Conservation (phyloP, 148 eudicot species). For the Rhododendron kiyosumense region DNA sequence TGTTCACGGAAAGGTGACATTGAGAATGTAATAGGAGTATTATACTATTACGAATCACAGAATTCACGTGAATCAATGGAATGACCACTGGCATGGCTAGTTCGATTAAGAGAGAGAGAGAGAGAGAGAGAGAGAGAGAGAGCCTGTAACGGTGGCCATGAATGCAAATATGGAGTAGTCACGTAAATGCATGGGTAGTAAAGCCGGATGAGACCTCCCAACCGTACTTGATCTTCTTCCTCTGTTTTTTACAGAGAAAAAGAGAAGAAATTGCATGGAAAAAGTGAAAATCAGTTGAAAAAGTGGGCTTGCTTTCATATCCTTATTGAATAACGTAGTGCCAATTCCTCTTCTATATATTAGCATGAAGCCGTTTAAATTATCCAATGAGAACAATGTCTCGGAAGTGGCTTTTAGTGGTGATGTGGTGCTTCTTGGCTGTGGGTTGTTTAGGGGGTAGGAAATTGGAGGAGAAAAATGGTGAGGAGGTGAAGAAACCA, state of each 20-base stretch:
- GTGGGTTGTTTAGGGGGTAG: conserved; percentile 10
- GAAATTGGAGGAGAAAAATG: conserved; percentile 7
- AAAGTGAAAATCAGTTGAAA: conserved; percentile 9
- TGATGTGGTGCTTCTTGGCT: not conserved
- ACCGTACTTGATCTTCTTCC: not conserved
- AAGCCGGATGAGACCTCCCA: conserved; percentile 4
- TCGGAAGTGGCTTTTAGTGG: conserved; percentile 11
- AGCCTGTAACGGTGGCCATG: not conserved
- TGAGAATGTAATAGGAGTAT: not conserved
- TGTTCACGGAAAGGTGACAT: not conserved
- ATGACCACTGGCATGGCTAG: not conserved
- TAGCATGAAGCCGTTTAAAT: not conserved
- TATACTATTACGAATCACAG: not conserved
- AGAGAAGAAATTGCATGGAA: not conserved
- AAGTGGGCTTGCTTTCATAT: not conserved
- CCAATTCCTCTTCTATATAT: conserved; percentile 3
- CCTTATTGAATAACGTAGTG: not conserved
- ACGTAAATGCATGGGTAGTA: not conserved
- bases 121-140: not conserved
- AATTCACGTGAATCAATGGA: not conserved
- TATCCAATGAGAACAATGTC: not conserved
- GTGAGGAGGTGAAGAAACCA: conserved; percentile 9
- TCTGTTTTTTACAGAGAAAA: not conserved
- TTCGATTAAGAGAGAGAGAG: not conserved
- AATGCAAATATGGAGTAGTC: conserved; percentile 6